Evolutionary conservation across 1,139 yeast genomes (phyloP).

Genomic region (Nakaseomyces glabratus): DNA sequence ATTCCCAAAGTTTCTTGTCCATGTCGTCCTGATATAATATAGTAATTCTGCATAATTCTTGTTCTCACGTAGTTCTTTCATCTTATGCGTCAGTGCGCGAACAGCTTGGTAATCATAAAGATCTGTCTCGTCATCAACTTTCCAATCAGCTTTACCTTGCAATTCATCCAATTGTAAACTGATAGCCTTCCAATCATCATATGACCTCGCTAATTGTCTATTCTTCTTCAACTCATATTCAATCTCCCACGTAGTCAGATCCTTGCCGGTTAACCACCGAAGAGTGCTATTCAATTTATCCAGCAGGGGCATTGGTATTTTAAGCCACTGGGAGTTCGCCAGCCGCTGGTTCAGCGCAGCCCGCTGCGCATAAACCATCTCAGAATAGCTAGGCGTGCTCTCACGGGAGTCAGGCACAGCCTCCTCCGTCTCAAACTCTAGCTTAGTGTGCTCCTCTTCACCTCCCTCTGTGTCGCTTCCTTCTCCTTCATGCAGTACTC

Average conservation of each 20-base stretch:
- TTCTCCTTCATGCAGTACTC: constrained; percentile 2
- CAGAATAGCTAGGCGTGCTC: background rate
- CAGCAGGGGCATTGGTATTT: too few species aligned
- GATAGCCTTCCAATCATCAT: constrained; percentile 60
- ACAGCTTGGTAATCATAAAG: constrained; percentile 68
- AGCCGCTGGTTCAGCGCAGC: background rate
- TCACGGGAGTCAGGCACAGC: constrained; percentile 1
- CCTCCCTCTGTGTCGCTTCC: too few species aligned
- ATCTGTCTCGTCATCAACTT: constrained; percentile 48
- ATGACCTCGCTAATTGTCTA: constrained; percentile 57
- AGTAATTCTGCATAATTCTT: constrained; percentile 54
- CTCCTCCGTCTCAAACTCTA: constrained; percentile 6
- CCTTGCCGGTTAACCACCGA: constrained; percentile 1
- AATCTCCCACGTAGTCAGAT: constrained; percentile 1
- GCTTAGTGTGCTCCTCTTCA: constrained; percentile 2
- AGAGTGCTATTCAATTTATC: background rate
- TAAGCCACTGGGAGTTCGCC: constrained; percentile 22
- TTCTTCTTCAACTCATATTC: constrained; percentile 13
- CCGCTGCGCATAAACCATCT: constrained; percentile 2
- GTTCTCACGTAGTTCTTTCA: constrained; percentile 49
- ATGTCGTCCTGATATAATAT: constrained; percentile 70
- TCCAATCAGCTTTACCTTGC: constrained; percentile 59
- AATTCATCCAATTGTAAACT: constrained; percentile 58
- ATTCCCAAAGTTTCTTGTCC: constrained; percentile 80
- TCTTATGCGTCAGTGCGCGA: constrained; percentile 43